These are phyloP conservation scores for Fistulinella prunicolor DNA, from an alignment of 768 basidiomycete genomes.

Conservation along the genomic window DNA sequence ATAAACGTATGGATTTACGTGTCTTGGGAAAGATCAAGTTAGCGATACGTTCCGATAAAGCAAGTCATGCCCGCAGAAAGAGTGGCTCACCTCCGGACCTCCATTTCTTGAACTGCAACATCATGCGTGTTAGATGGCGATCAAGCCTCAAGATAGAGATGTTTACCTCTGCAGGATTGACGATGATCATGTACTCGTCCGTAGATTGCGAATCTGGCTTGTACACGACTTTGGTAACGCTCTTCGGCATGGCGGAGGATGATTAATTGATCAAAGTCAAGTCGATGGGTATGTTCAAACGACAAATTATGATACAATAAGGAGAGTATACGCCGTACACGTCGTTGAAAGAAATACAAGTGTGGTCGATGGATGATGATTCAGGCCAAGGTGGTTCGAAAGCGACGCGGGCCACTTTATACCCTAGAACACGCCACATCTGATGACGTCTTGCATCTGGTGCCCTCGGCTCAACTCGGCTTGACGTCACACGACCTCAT, in stretches of 20 bases:
- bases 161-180: slow-evolving; percentile 63
- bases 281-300: slow-evolving; percentile 13
- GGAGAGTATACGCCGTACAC: too few relatives aligned
- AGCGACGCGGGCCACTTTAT: slow-evolving; percentile 24
- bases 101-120: slow-evolving; percentile 69
- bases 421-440: slow-evolving; percentile 16
- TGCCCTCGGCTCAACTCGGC: slow-evolving; percentile 14
- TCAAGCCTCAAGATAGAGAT: slow-evolving; percentile 16
- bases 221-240: slow-evolving; percentile 70
- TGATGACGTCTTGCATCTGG: slow-evolving; percentile 28
- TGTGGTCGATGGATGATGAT: slow-evolving; percentile 8
- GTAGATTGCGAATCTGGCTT: slow-evolving; percentile 71
- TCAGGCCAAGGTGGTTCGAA: background rate
- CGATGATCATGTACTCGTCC: slow-evolving; percentile 70
- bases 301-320: slow-evolving; percentile 15
- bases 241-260: slow-evolving; percentile 41
- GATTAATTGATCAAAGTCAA: too few relatives aligned
- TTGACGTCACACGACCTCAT: slow-evolving; percentile 30
- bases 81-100: slow-evolving; percentile 64
- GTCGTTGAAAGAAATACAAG: too few relatives aligned
- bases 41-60: slow-evolving; percentile 7
- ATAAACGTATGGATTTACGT: slow-evolving; percentile 46
- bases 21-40: slow-evolving; percentile 42
- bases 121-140: slow-evolving; percentile 5
- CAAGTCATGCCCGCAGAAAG: background rate